Percentiles rank a stretch among this genome's conserved stretches.
These are phyloP conservation scores for Suillus hirtellus DNA, from an alignment of 768 basidiomycete species.

Conservation along the genomic window DNA sequence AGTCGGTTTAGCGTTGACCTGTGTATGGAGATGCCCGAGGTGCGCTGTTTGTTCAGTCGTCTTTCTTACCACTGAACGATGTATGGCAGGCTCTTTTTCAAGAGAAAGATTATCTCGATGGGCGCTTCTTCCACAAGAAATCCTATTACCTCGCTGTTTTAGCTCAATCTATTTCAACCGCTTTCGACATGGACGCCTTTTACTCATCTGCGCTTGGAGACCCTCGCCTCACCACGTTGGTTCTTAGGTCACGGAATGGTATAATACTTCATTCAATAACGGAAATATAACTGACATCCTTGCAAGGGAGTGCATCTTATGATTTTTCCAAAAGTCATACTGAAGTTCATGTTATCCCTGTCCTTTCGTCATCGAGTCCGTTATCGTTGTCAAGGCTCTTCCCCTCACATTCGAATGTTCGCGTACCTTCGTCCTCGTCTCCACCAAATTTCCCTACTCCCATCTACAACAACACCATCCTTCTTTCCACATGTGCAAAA, in stretches of 20 bases:
- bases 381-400: constrained; percentile 69
- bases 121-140: constrained; percentile 89
- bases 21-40: constrained; percentile 85
- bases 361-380: constrained; percentile 57
- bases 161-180: constrained; percentile 55
- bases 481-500: constrained; percentile 42
- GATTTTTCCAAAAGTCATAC: constrained; percentile 71
- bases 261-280: constrained; percentile 25
- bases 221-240: constrained; percentile 63
- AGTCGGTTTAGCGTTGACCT: constrained; percentile 72
- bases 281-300: constrained; percentile 24
- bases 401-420: constrained; percentile 72
- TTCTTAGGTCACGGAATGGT: constrained; percentile 61
- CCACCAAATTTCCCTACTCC: constrained; percentile 57
- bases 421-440: constrained; percentile 37
- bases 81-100: constrained; percentile 71
- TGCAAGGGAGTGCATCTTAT: constrained; percentile 47
- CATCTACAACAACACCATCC: constrained; percentile 74
- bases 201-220: constrained; percentile 63
- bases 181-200: constrained; percentile 54
- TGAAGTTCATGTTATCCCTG: constrained; percentile 74
- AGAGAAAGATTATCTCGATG: constrained; percentile 91
- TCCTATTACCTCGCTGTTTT: constrained; percentile 86
- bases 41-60: constrained; percentile 36
- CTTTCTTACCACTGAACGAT: constrained; percentile 8